These are phyloP conservation scores for Begonia masoniana DNA, from an alignment of 306 rosid genomes.

Conservation along the genomic window DNA sequence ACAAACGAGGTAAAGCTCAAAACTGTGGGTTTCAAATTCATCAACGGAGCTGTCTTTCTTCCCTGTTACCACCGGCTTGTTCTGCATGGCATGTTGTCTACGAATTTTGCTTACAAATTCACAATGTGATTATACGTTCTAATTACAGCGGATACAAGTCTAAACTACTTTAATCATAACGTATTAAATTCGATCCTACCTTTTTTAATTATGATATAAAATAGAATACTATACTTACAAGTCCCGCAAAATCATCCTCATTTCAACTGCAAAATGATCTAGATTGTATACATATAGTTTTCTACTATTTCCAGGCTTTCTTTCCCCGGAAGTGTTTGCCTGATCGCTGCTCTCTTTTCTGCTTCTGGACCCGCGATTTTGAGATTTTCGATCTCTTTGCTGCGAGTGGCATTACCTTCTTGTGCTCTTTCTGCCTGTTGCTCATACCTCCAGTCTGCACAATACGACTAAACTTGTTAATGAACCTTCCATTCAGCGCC, in stretches of 20 bases:
- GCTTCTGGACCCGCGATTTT: constrained; percentile 34
- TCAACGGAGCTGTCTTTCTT: background rate
- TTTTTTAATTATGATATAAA: no score
- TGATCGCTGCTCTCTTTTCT: constrained; percentile 29
- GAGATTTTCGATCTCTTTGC: constrained; percentile 51
- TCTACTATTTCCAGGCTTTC: constrained; percentile 59
- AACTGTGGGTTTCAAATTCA: background rate
- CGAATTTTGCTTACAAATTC: background rate
- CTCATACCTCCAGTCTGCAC: constrained; percentile 76
- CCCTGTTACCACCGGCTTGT: background rate
- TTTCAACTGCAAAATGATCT: background rate
- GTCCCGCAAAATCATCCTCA: no score
- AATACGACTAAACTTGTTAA: background rate
- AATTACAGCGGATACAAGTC: no score
- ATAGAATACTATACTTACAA: no score
- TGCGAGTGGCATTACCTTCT: constrained; percentile 64
- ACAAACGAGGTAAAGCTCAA: background rate
- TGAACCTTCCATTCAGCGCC: background rate
- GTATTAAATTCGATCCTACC: no score
- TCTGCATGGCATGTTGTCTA: no score
- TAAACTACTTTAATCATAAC: no score
- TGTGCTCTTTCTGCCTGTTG: constrained; percentile 77
- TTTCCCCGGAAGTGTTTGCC: constrained; percentile 70
- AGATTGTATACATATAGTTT: background rate
- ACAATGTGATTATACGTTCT: no score